A percentile compares a stretch with the other conserved stretches of the same genome.
Conservation (phyloP, 2,329 filamentous ascomycete species). For the Nemania abortiva region DNA sequence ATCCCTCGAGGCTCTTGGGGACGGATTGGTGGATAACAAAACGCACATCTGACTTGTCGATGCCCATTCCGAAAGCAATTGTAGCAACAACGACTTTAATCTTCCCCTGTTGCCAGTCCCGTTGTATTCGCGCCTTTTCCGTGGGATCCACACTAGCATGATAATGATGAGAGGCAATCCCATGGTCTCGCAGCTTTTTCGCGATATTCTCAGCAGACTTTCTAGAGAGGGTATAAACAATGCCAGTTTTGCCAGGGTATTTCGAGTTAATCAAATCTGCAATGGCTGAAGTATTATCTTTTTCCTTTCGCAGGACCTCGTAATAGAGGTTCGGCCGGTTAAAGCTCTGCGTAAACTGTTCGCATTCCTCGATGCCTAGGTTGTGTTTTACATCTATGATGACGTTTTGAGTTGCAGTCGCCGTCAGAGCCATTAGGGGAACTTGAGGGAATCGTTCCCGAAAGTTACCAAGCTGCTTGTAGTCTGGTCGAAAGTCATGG, state of each 20-base stretch:
- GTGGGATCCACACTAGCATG: constrained; percentile 81
- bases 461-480: constrained; percentile 85
- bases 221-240: constrained; percentile 91
- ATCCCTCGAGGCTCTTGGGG: constrained; percentile 95
- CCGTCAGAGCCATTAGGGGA: constrained; percentile 93
- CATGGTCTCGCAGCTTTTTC: constrained; percentile 69
- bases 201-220: constrained; percentile 87
- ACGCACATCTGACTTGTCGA: constrained; percentile 95
- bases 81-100: constrained; percentile 95
- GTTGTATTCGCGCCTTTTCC: constrained; percentile 79
- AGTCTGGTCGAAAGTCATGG: constrained; percentile 96
- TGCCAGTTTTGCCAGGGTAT: constrained; percentile 81
- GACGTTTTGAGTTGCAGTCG: constrained; percentile 93
- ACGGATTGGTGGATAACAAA: constrained; percentile 95
- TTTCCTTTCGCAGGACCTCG: constrained; percentile 80
- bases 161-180: constrained; percentile 84
- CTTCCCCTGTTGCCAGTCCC: constrained; percentile 82
- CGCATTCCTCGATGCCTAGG: constrained; percentile 82
- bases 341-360: constrained; percentile 91
- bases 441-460: constrained; percentile 79
- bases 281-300: constrained; percentile 66
- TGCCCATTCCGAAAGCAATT: constrained; percentile 99
- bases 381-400: constrained; percentile 93
- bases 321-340: constrained; percentile 96
- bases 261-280: constrained; percentile 76